A percentile compares a stretch with the other conserved stretches of the same genome.
phyloP scores from a whole-genome alignment of 495 filamentous ascomycete genomes.

The Penicillium canariense region DNA sequence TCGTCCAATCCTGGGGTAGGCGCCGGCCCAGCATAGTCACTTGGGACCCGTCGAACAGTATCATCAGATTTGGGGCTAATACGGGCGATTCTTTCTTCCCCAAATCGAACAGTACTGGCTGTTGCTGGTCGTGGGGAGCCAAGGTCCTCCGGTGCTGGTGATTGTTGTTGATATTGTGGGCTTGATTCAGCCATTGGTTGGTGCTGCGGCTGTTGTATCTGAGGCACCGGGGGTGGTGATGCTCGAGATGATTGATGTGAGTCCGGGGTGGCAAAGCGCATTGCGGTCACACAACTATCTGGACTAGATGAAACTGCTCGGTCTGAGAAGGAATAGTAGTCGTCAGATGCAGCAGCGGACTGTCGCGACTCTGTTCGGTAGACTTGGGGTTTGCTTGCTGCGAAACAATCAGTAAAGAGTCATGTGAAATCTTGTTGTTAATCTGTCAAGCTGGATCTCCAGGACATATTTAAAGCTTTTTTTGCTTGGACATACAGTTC shows the following conservation, averaged over 20 bases:
- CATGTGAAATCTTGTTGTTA: not conserved
- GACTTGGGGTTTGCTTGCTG: constrained; percentile 55
- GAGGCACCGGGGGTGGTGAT: constrained; percentile 30
- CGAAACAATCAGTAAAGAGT: constrained; percentile 10
- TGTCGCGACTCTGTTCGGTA: constrained; percentile 54
- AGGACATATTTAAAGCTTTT: not conserved
- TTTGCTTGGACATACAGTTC: constrained; percentile 25
- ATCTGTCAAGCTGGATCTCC: not conserved
- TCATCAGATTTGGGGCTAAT: constrained; percentile 32
- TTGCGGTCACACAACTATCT: constrained; percentile 47
- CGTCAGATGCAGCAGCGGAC: constrained; percentile 63
- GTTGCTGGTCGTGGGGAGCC: constrained; percentile 29
- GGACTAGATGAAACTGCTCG: constrained; percentile 42
- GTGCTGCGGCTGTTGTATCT: constrained; percentile 25
- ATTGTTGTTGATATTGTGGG: constrained; percentile 28
- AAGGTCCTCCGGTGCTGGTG: constrained; percentile 15
- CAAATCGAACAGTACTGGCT: constrained; percentile 36
- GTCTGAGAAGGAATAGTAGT: constrained; percentile 65
- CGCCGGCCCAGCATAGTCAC: constrained; percentile 39
- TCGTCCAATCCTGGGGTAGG: constrained; percentile 65
- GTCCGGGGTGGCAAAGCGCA: constrained; percentile 51
- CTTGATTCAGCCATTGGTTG: constrained; percentile 12
- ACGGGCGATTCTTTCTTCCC: constrained; percentile 30
- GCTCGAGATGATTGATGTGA: constrained; percentile 38
- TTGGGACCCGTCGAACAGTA: constrained; percentile 28